These are phyloP conservation scores for Mortierella alpina DNA, from an alignment of 192 early-diverging fungal genomes.

Conservation along the genomic window DNA sequence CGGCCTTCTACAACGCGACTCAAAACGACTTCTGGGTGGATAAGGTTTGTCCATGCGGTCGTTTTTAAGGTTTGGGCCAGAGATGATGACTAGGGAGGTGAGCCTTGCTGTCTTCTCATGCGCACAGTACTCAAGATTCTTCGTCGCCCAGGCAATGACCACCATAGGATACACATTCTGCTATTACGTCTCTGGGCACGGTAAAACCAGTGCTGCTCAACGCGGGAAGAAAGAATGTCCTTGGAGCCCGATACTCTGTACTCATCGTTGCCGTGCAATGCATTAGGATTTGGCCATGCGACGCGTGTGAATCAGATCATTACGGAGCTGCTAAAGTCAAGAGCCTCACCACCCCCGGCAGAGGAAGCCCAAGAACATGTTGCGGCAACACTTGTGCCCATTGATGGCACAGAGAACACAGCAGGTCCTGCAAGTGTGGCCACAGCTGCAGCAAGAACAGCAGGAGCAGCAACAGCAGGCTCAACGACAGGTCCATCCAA, in stretches of 20 bases:
- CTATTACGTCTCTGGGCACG: conserved; percentile 70
- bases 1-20: too few species aligned
- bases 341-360: conserved; percentile 1
- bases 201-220: conserved; percentile 29
- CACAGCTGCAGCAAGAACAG: not conserved
- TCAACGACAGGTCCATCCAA: not conserved
- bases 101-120: too few species aligned
- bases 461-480: not conserved
- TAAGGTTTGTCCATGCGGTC: too few species aligned
- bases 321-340: conserved; percentile 54
- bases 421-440: too few species aligned
- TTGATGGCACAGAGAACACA: too few species aligned
- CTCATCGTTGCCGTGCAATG: not conserved
- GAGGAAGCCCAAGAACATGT: not conserved
- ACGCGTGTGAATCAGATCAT: conserved; percentile 69
- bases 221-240: not conserved
- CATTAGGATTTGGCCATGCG: conserved; percentile 70
- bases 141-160: conserved; percentile 1
- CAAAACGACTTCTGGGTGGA: too few species aligned
- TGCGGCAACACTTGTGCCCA: not conserved
- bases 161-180: conserved; percentile 59
- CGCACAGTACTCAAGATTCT: not conserved
- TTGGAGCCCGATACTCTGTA: not conserved
- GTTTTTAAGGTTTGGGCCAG: too few species aligned
- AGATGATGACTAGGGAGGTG: too few species aligned